Base-by-base conservation (phyloP, 2,329 filamentous ascomycete genomes). In the Alternaria gaisen region DNA sequence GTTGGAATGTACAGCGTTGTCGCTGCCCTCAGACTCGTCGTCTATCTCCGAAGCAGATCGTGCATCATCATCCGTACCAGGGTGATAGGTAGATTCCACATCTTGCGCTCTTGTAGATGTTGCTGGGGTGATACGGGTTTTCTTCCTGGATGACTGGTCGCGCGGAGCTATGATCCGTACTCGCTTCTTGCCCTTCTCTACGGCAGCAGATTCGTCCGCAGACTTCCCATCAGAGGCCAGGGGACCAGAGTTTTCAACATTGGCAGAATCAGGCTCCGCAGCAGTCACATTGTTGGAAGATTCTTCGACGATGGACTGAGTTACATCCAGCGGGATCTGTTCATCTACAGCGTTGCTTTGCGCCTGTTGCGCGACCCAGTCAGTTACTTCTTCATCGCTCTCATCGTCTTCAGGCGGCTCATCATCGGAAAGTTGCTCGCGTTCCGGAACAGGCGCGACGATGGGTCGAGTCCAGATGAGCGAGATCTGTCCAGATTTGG, bases 141-240 rank as follows among this genome's bases (percentile, higher is more conserved):
- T 69, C 44, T 74, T 74, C 32, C 42, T 63, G 6, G 61, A 44
- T 28, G 38, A 40, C 26, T 62, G 43, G 18, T 56, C 43, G 9
- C 18, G 20, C 16, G 67, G 62, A 24, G 68, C 65, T 6, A 56
- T 32, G 32, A 71, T 65, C 28, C 61, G 66, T 42, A 70, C 67
- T 32, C 70, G 70, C 47, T 75, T 74, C 43, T 54, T 70, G 20
- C 54, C 26, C 34, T 66, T 65, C 16, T 41, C 40, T 12, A 26
- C 38, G 41, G 32, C 9, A 46, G 20, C 34, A 24, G 52, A 12
- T n/a, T 38, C 11, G 4, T 50, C 43, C 20, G 20, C 24, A 26
- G 50, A 14, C 11, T 34, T 30, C 41, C 22, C 24, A 41, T 12
- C 16, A 16, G 32, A 56, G 18, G 10, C n/a, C 24, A 16, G 18